Evolutionary conservation across 176 grass and related monocot species (phyloP).

Genomic region (Cocos nucifera): DNA sequence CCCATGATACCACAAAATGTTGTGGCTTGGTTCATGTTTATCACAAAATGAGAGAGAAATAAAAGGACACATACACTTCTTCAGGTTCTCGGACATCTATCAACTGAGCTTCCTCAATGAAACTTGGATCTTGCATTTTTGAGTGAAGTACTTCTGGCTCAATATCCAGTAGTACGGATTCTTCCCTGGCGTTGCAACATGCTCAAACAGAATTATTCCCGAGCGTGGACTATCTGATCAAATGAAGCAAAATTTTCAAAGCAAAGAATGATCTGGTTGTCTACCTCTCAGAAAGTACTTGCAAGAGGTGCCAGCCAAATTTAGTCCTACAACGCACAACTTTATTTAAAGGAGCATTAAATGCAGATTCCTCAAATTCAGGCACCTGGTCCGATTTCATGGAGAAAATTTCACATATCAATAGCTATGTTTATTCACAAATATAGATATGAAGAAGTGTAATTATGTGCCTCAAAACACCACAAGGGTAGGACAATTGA

Average conservation of each 20-base stretch:
- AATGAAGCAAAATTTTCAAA: background rate
- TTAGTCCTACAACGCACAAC: slow-evolving; percentile 90
- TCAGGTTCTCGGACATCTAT: slow-evolving; percentile 95
- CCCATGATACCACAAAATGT: too few relatives aligned
- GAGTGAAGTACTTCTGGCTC: slow-evolving; percentile 61
- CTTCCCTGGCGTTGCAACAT: slow-evolving; percentile 42
- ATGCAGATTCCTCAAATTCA: slow-evolving; percentile 95
- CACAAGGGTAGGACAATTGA: too few relatives aligned
- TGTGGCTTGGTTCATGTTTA: too few relatives aligned
- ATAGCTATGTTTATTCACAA: too few relatives aligned
- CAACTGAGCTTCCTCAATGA: slow-evolving; percentile 77
- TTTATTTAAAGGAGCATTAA: slow-evolving; percentile 85
- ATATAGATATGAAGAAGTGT: too few relatives aligned
- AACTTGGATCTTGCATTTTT: slow-evolving; percentile 85
- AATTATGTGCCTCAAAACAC: too few relatives aligned
- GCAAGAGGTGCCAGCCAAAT: slow-evolving; percentile 98
- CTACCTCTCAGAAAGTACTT: slow-evolving; percentile 99
- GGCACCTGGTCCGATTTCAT: slow-evolving; percentile 56
- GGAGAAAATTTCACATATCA: slow-evolving; percentile 4
- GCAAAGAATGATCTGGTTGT: slow-evolving; percentile 3
- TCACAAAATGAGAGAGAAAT: background rate
- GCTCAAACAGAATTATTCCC: background rate
- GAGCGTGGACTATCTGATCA: too few relatives aligned
- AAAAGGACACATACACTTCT: slow-evolving; percentile 64
- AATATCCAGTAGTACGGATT: slow-evolving; percentile 79